phyloP scores from a whole-genome alignment of 805 yeast species.

The Candida ovalis region DNA sequence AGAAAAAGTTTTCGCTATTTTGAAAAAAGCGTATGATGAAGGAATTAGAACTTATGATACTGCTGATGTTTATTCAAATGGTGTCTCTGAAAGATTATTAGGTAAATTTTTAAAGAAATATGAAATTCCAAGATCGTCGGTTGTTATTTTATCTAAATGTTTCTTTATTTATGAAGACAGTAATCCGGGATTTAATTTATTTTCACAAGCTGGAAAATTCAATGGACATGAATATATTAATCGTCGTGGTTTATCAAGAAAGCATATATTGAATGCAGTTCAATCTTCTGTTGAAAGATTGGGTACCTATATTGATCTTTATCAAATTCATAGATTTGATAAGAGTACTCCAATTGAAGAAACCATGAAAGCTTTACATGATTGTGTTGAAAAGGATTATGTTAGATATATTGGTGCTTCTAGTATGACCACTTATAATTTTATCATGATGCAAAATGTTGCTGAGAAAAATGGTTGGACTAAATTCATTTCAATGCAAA shows the following conservation, averaged over 20 bases:
- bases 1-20: slow-evolving; percentile 36
- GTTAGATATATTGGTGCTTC: slow-evolving; percentile 59
- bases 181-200: slow-evolving; percentile 12
- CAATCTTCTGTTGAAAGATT: slow-evolving; percentile 39
- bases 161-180: slow-evolving; percentile 29
- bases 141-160: slow-evolving; percentile 53
- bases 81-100: slow-evolving; percentile 42
- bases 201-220: slow-evolving; percentile 45
- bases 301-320: slow-evolving; percentile 49
- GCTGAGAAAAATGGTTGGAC: slow-evolving; percentile 55
- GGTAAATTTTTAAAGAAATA: slow-evolving; percentile 49
- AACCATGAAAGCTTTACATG: slow-evolving; percentile 52
- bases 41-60: slow-evolving; percentile 48
- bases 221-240: slow-evolving; percentile 25
- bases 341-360: slow-evolving; percentile 43
- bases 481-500: slow-evolving; percentile 56
- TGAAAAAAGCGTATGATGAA: slow-evolving; percentile 41
- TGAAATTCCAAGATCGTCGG: slow-evolving; percentile 47
- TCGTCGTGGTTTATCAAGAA: slow-evolving; percentile 37
- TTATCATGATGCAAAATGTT: slow-evolving; percentile 46
- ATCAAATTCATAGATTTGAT: slow-evolving; percentile 55
- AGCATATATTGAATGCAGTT: slow-evolving; percentile 42
- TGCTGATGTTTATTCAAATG: slow-evolving; percentile 43
- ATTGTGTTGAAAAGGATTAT: slow-evolving; percentile 41
- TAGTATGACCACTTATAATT: slow-evolving; percentile 51